phyloP scores from a whole-genome alignment of 73 alveolate genomes.

The Blepharisma japonicum region DNA sequence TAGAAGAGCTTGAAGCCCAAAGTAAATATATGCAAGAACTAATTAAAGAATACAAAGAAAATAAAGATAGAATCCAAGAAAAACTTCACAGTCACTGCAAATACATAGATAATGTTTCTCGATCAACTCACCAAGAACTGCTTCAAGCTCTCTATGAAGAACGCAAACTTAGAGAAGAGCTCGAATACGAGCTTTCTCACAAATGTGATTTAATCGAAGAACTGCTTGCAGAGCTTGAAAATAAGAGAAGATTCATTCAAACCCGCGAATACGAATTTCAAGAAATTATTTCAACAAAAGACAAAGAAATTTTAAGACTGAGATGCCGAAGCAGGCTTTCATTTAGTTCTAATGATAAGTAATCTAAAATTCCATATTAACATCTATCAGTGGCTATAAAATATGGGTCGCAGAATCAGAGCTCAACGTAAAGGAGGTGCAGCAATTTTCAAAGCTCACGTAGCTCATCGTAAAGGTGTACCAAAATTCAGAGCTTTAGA shows the following conservation, averaged over 20 bases:
- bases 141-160: constrained; percentile 1
- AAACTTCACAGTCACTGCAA: too few species aligned
- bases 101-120: too few species aligned
- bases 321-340: not conserved
- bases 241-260: not conserved
- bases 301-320: not conserved
- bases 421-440: too few species aligned
- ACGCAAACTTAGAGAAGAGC: not conserved
- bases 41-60: too few species aligned
- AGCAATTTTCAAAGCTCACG: constrained; percentile 21
- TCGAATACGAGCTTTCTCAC: not conserved
- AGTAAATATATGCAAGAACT: too few species aligned
- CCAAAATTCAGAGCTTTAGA: too few species aligned
- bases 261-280: not conserved
- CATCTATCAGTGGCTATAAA: constrained; percentile 31
- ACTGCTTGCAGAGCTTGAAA: not conserved
- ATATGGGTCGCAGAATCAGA: too few species aligned
- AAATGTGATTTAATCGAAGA: not conserved
- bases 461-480: too few species aligned
- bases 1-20: too few species aligned
- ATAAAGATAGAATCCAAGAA: too few species aligned
- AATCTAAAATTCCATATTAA: not conserved
- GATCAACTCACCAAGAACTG: not conserved
- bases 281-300: not conserved
- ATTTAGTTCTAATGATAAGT: too few species aligned